Conservation (phyloP, 129 eudicot species). For the Helianthus tuberosus region DNA sequence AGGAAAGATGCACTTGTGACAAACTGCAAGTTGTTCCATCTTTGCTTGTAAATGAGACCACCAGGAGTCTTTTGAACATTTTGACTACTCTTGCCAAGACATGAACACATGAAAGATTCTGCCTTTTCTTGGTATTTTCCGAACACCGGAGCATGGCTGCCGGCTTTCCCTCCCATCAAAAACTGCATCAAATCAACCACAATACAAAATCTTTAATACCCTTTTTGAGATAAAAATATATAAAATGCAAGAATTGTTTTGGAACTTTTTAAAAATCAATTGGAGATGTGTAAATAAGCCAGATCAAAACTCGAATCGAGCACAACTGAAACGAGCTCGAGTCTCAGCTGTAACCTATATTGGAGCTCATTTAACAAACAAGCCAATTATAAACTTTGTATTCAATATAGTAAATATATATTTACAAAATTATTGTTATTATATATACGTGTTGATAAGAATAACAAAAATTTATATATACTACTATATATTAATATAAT, state of each 20-base stretch:
- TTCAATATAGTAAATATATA: no score
- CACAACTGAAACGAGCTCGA: no score
- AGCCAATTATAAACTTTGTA: no score
- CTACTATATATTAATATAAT: no score
- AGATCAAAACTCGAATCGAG: no score
- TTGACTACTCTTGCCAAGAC: conserved; percentile 73
- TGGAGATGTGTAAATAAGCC: background rate
- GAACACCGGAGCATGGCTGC: conserved; percentile 59
- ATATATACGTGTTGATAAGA: no score
- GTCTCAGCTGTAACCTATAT: no score
- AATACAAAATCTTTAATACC: background rate
- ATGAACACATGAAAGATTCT: conserved; percentile 84
- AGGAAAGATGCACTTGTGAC: conserved; percentile 95
- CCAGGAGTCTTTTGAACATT: conserved; percentile 88
- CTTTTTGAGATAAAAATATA: background rate
- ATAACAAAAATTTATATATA: no score
- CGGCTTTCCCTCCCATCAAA: conserved; percentile 81
- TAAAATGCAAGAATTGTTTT: background rate
- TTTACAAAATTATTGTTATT: no score
- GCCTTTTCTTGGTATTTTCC: conserved; percentile 79
- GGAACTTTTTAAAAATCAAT: background rate
- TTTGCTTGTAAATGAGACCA: conserved; percentile 79
- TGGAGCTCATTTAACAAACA: no score
- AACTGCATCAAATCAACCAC: conserved; percentile 50
- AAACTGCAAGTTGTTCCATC: conserved; percentile 96